These are phyloP conservation scores for Plasmodium adleri DNA, from an alignment of 169 alveolate genomes.

Conservation along the genomic window DNA sequence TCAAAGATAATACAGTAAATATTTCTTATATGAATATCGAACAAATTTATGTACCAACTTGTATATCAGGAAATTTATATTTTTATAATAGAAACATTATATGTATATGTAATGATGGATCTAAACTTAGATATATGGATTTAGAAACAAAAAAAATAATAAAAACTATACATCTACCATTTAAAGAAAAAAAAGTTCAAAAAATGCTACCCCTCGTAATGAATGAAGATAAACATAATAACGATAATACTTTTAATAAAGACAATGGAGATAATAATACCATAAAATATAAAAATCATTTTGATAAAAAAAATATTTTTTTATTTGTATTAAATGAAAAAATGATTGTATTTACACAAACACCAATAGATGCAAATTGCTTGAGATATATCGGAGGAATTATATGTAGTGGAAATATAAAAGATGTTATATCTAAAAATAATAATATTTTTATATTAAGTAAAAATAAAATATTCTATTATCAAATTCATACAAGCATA, in stretches of 20 bases:
- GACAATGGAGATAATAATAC: neutral
- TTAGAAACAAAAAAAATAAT: slow-evolving; percentile 62
- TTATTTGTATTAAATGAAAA: slow-evolving; percentile 59
- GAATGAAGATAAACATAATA: neutral
- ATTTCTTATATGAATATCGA: slow-evolving; percentile 48
- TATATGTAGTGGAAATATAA: slow-evolving; percentile 56
- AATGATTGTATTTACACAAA: slow-evolving; percentile 67
- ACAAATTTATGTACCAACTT: slow-evolving; percentile 62
- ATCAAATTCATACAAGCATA: slow-evolving; percentile 16
- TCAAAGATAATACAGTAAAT: slow-evolving; percentile 12
- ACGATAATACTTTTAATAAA: neutral
- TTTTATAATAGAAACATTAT: slow-evolving; percentile 56
- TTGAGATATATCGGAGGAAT: slow-evolving; percentile 61
- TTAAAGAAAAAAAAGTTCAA: slow-evolving; percentile 30
- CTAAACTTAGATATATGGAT: slow-evolving; percentile 59
- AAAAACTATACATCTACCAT: slow-evolving; percentile 67
- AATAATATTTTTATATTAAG: slow-evolving; percentile 42
- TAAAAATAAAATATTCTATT: slow-evolving; percentile 66
- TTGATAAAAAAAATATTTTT: slow-evolving; percentile 52
- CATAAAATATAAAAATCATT: slow-evolving; percentile 13
- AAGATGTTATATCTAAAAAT: slow-evolving; percentile 40
- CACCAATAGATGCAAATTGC: slow-evolving; percentile 61
- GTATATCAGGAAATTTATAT: slow-evolving; percentile 35
- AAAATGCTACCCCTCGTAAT: slow-evolving; percentile 17
- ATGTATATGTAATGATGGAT: slow-evolving; percentile 68